Base-by-base conservation (phyloP, 2,329 filamentous ascomycete species). In the Dactylellina leptospora region DNA sequence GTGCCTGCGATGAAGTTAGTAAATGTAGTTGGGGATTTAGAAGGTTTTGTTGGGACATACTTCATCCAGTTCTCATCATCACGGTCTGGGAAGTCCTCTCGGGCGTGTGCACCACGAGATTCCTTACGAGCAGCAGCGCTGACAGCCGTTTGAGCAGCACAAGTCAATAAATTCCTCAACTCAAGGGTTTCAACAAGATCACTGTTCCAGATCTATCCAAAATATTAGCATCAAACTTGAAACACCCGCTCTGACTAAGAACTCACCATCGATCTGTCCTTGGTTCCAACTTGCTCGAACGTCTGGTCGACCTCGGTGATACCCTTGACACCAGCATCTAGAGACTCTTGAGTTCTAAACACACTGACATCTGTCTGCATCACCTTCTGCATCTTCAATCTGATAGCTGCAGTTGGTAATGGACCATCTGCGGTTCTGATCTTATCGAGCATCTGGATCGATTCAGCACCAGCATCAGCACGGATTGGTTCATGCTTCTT, bases 281-380 rank as follows among this genome's bases (percentile, higher is more conserved):
- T 96, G 83, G 91, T 97, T 79, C 92, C 91, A 77, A 97, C 89
- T 79, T 97, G 85, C 77, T 85, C 82, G 83, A 90, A 97, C 78
- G 84, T 85, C 77, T 86, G 82, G 80, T 97, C 93, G 77, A 97
- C 91, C 76, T 92, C 88, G 75, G 83, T 87, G 81, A 97, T 95
- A 84, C 88, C 93, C 82, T 85, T 84, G 74, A 96, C 93, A 86
- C 93, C 93, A 82, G 97, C 91, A 77, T 97, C 92, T 81, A 97
- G 86, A 76, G 88, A 92, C 82, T 96, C 90, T 77, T 97, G 92
- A 44, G 91, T 96, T 80, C 93, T 87, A 90, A 97, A 97, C 70
- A 97, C 93, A 81, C 88, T 91, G 80, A 97, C 93, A 80, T 97
- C 95, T 48, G 90, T 91, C 84, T 97, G 93, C 93, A 97, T 97